Base-by-base conservation (phyloP, 1,284 basidiomycete genomes). In the Tylopilus orsonianus region DNA sequence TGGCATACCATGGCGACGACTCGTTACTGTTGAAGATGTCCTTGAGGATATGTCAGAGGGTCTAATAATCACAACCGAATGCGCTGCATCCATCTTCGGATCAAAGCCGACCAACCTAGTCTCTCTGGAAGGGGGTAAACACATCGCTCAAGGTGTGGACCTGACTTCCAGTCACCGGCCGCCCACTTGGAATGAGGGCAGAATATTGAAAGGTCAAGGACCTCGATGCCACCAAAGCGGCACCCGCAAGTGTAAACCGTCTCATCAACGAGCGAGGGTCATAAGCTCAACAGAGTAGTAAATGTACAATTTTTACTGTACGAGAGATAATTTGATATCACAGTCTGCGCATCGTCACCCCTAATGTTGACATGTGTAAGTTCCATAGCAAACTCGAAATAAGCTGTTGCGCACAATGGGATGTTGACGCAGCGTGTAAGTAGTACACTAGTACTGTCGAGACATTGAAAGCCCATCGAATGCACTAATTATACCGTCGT, bases 41-140 rank as follows among this genome's bases (percentile, higher is more conserved):
- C 26, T 66, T 64, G 44, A 81, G 70, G 43, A 80, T 71, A 24
- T 66, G 56, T 46, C 73, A 70, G 16, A 81, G 57, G 47, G 80
- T 68, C 54, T 81, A 78, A 62, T 81, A n/a, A n/a, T n/a, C n/a
- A n/a, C 78, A 42, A 81, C 72, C 35, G 52, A 50, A 53, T 80
- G 78, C 79, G 80, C 81, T 14, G 30, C 24, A 39, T 46, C 40
- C 18, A 10, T 26, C 44, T 32, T 32, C 9, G 10, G 24, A 10
- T 7, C 10, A 23, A 19, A 23, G 16, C 46, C n/a, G 44, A 33
- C 16, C 32, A 3, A 19, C n/a, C n/a, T 35, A 14, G 12, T 13
- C 19, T 18, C 16, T 14, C 8, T 22, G 12, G 18, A 7, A 34
- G 1, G 45, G 19, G 18, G 14, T 7, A 36, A 39, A 50, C 41